Evolutionary conservation across 208 protist genomes (phyloP).

Genomic region (Strigomonas culicis): DNA sequence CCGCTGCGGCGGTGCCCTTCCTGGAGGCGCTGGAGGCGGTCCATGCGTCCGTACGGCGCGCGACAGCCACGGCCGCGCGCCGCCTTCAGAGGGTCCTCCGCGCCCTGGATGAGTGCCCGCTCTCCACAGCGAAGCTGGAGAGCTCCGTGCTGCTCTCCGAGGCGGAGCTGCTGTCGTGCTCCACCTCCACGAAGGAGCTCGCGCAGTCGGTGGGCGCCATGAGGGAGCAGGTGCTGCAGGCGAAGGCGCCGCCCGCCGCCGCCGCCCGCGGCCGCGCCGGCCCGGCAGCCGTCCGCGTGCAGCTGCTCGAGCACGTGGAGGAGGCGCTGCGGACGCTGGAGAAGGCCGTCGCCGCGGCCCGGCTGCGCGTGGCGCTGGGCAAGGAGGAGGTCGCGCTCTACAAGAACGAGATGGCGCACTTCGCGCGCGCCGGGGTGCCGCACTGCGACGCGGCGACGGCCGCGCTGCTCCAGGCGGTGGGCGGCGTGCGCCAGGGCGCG

Average conservation of each 20-base stretch:
- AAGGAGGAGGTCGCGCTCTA: conserved; percentile 82
- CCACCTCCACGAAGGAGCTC: conserved; percentile 43
- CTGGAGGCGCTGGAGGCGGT: not conserved
- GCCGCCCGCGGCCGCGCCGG: not conserved
- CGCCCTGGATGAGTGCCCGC: conserved; percentile 41
- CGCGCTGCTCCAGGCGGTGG: conserved; percentile 6
- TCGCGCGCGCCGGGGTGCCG: conserved; percentile 41
- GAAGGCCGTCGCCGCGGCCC: conserved; percentile 24
- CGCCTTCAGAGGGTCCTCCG: conserved; percentile 22
- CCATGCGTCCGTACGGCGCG: not conserved
- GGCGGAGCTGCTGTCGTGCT: conserved; percentile 58
- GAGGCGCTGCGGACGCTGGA: conserved; percentile 33
- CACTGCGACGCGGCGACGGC: conserved; percentile 24
- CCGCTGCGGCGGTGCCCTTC: not conserved
- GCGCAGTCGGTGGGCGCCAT: conserved; percentile 24
- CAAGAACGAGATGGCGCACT: conserved; percentile 59
- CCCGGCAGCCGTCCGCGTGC: not conserved
- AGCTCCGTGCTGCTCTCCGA: conserved; percentile 60
- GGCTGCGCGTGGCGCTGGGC: conserved; percentile 57
- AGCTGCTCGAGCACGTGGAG: conserved; percentile 22
- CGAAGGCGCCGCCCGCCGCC: not conserved
- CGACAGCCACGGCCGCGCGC: not conserved
- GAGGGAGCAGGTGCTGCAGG: not conserved
- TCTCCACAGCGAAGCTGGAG: conserved; percentile 37
- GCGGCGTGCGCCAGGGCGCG: not conserved